phyloP scores from a whole-genome alignment of 2,329 filamentous ascomycete genomes.

The Alternaria solani region DNA sequence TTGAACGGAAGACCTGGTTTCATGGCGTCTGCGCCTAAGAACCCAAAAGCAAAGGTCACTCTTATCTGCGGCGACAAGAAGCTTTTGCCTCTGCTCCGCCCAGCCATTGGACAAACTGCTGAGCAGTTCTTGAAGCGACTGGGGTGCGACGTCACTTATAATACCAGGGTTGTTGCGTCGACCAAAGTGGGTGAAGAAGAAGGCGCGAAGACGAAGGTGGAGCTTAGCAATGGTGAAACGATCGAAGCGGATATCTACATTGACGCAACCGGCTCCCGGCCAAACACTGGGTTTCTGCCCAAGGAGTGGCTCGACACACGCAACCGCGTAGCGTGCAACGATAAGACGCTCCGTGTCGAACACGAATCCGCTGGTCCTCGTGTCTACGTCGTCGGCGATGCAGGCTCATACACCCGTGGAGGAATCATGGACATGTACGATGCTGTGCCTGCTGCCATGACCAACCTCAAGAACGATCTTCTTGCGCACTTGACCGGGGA shows the following conservation, averaged over 20 bases:
- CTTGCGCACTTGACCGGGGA: constrained; percentile 41
- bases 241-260: constrained; percentile 63
- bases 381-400: constrained; percentile 61
- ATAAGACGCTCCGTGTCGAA: constrained; percentile 58
- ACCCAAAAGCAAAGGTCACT: constrained; percentile 55
- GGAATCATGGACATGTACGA: constrained; percentile 55
- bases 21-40: constrained; percentile 48
- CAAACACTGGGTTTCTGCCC: constrained; percentile 64
- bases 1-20: constrained; percentile 51
- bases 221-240: constrained; percentile 57
- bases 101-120: constrained; percentile 55
- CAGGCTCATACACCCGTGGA: constrained; percentile 55
- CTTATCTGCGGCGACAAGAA: constrained; percentile 55
- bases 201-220: constrained; percentile 54
- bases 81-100: constrained; percentile 56
- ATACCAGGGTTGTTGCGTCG: constrained; percentile 45
- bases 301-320: constrained; percentile 57
- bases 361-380: constrained; percentile 52
- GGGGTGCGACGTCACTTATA: constrained; percentile 57
- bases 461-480: constrained; percentile 59
- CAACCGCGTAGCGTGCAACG: constrained; percentile 59
- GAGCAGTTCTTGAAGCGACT: constrained; percentile 57
- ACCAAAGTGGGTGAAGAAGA: constrained; percentile 39
- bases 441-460: constrained; percentile 54
- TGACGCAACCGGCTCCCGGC: constrained; percentile 60